Evolutionary conservation across 148 eudicot genomes (phyloP), one percentile per base, ranked within the genome.

Genomic region (Dysphania ambrosioides): DNA sequence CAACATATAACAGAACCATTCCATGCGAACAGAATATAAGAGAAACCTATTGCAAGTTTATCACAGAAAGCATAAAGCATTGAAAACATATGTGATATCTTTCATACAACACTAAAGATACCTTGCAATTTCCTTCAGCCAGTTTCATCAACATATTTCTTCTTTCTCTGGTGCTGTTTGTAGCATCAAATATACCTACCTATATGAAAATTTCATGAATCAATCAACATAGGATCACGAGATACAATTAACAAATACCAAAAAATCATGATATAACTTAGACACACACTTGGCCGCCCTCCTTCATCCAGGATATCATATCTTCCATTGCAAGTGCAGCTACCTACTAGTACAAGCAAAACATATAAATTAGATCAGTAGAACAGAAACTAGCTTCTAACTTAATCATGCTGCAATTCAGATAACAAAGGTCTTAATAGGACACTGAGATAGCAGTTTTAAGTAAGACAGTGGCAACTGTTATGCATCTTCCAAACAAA

Each of bases 111-210:
- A 32, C 29, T 61, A 67, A 68, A 57, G 21, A 19, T 81, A 95
- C 99, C 99, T 95, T 95, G 97, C 99, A 95, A 68, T 86, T 92
- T 70, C 99, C 99, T 84, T 95, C 97, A 74, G 99, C 99, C 96
- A 92, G 82, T 85, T 82, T 87, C 94, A 95, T 95, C 80, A 95
- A 85, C 97, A 92, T 90, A 81, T 92, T 95, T 83, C 99, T 89
- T 72, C 97, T 84, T 75, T 73, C 68, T 68, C 89, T 87, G 36
- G 91, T 82, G 81, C 99, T 95, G 76, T 95, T 95, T 81, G 99
- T 95, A 53, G 99, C 99, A 86, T 95, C 99, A 87, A 88, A 88
- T 79, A 95, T 82, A 74, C 99, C 99, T 49, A 95, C 99, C 99
- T 95, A 77, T 73, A 75, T 38, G 66, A 49, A 79, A 76, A 24